Conservation (phyloP, 2,329 filamentous ascomycete genomes). For the Colletotrichum chlorophyti region DNA sequence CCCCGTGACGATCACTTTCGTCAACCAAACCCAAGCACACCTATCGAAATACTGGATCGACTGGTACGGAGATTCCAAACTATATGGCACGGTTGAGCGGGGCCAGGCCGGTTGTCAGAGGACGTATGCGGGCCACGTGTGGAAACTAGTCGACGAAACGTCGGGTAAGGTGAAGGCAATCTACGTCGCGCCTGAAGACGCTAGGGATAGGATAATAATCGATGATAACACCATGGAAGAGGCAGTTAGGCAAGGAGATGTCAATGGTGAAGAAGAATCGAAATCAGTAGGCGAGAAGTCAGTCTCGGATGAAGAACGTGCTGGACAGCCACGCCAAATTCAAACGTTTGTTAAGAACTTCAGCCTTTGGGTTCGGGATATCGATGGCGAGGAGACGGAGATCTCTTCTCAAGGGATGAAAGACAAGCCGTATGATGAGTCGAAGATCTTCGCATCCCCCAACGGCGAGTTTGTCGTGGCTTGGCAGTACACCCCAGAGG, state of each 20-base stretch:
- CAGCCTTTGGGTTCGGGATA: not conserved
- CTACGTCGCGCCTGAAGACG: not conserved
- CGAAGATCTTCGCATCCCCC: conserved; percentile 29
- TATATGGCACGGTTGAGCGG: conserved; percentile 14
- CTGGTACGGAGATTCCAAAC: conserved; percentile 28
- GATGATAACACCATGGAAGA: conserved; percentile 1
- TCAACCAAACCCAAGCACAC: conserved; percentile 32
- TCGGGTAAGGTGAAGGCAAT: conserved; percentile 27
- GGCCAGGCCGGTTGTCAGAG: not conserved
- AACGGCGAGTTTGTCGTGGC: conserved; percentile 26
- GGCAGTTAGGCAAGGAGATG: not conserved
- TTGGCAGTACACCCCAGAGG: conserved; percentile 33
- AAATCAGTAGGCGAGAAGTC: too few species aligned
- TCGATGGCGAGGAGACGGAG: not conserved
- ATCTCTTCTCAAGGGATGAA: not conserved
- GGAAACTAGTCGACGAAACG: conserved; percentile 16
- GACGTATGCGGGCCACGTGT: conserved; percentile 23
- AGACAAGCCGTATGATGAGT: not conserved
- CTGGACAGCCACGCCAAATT: too few species aligned
- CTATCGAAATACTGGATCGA: conserved; percentile 35
- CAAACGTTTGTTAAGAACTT: not conserved
- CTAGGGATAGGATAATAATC: not conserved
- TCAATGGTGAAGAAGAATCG: not conserved
- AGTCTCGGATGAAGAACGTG: not conserved
- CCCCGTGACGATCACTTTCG: conserved; percentile 30